These are phyloP conservation scores for Trichosanthes truncata DNA, from an alignment of 306 rosid genomes.

Conservation along the genomic window DNA sequence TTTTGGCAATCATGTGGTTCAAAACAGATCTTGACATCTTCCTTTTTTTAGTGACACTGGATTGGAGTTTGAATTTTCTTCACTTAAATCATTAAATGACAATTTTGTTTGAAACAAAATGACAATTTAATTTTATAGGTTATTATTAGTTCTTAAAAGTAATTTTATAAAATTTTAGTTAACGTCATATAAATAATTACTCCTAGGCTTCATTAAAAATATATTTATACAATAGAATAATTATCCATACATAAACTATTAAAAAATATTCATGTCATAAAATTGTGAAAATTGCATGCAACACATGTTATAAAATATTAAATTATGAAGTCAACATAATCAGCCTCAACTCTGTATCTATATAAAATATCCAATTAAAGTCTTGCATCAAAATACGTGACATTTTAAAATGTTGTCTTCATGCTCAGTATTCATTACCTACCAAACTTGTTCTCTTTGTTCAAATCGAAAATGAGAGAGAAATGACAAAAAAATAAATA, in stretches of 20 bases:
- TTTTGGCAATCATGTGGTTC: neutral
- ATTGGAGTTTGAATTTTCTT: neutral
- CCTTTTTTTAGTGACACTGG: neutral
- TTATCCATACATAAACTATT: no score
- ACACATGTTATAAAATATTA: neutral
- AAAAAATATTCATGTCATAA: neutral
- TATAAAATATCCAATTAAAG: neutral
- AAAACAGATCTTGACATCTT: neutral
- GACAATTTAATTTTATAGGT: neutral
- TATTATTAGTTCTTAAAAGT: neutral
- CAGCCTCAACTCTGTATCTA: neutral
- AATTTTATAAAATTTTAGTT: no score
- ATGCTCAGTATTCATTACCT: neutral
- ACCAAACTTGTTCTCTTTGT: neutral
- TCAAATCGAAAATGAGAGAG: neutral
- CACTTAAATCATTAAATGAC: neutral
- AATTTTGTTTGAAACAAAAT: neutral
- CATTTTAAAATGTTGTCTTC: neutral
- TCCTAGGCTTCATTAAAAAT: no score
- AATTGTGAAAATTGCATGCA: neutral
- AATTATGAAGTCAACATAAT: neutral
- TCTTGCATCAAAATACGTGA: neutral
- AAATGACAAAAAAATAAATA: no score
- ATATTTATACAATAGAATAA: no score
- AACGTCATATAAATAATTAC: no score